A percentile compares a stretch with the other conserved stretches of the same genome.
Evolutionary conservation across 1,139 yeast genomes (phyloP).

Genomic region (Kodamaea plutei): DNA sequence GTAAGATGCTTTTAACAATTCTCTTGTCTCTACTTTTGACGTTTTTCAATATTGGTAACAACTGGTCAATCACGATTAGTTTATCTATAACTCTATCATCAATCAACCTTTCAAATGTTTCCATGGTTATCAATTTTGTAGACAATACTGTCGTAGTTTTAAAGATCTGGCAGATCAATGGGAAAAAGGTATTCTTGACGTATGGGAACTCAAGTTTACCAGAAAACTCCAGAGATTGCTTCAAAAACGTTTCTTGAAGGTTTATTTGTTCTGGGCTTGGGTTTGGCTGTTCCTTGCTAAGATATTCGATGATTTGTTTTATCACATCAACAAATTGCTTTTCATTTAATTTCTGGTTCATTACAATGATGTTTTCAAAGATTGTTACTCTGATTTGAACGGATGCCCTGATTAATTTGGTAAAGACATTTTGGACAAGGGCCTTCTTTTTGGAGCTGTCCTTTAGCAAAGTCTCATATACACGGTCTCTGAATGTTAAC

Average conservation of each 20-base stretch:
- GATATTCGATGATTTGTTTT: conserved; percentile 26
- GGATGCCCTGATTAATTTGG: conserved; percentile 38
- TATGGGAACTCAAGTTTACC: conserved; percentile 64
- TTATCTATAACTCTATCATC: conserved; percentile 62
- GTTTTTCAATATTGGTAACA: conserved; percentile 68
- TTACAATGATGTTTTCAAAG: conserved; percentile 50
- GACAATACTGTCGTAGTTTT: conserved; percentile 79
- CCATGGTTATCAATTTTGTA: conserved; percentile 69
- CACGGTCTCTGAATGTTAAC: conserved; percentile 70
- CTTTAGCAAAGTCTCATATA: conserved; percentile 38
- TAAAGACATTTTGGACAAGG: conserved; percentile 30
- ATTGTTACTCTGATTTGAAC: conserved; percentile 38
- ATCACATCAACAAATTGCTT: conserved; percentile 38
- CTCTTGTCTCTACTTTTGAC: conserved; percentile 76
- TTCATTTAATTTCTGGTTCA: conserved; percentile 51
- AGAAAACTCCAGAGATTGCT: conserved; percentile 40
- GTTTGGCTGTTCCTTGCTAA: conserved; percentile 23
- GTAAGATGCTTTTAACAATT: conserved; percentile 53
- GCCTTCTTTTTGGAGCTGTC: conserved; percentile 27
- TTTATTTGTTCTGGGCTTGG: conserved; percentile 31
- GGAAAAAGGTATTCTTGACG: conserved; percentile 69
- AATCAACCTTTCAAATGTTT: conserved; percentile 57
- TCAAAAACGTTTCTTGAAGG: conserved; percentile 56
- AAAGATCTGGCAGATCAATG: conserved; percentile 67
- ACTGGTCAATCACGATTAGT: conserved; percentile 66